phyloP scores from a whole-genome alignment of 805 yeast genomes.

The Starmerella vitae region DNA sequence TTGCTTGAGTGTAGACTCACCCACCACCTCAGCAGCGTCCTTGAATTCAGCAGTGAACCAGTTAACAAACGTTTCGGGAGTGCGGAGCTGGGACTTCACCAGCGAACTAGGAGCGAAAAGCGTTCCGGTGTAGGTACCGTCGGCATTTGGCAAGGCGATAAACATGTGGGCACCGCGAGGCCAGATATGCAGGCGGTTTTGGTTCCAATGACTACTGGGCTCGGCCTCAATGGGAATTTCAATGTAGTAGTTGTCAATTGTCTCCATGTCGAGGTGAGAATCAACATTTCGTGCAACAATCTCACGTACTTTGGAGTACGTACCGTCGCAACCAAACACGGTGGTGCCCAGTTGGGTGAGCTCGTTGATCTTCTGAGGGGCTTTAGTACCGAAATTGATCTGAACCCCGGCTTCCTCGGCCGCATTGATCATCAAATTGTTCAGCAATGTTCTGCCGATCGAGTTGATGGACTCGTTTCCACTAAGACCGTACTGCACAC shows the following conservation, averaged over 20 bases:
- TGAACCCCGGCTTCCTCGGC: slow-evolving; percentile 33
- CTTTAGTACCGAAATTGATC: slow-evolving; percentile 26
- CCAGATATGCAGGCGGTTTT: slow-evolving; percentile 80
- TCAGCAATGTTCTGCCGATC: slow-evolving; percentile 61
- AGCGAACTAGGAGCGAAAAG: slow-evolving; percentile 70
- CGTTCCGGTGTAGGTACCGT: slow-evolving; percentile 81
- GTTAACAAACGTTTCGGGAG: slow-evolving; percentile 31
- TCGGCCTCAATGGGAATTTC: slow-evolving; percentile 62
- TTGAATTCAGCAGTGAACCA: slow-evolving; percentile 55
- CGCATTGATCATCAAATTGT: slow-evolving; percentile 52
- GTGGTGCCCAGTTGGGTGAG: slow-evolving; percentile 24
- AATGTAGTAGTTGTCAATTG: slow-evolving; percentile 69
- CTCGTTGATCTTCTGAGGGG: not conserved
- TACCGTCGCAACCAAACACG: slow-evolving; percentile 76
- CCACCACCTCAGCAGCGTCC: slow-evolving; percentile 61
- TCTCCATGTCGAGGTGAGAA: slow-evolving; percentile 61
- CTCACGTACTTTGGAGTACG: slow-evolving; percentile 58
- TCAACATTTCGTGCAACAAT: slow-evolving; percentile 53
- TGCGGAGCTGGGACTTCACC: slow-evolving; percentile 34
- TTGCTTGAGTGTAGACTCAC: slow-evolving; percentile 37
- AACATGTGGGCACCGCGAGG: slow-evolving; percentile 78
- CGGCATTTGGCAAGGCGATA: slow-evolving; percentile 74
- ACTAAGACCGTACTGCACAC: slow-evolving; percentile 64
- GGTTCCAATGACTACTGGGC: slow-evolving; percentile 20
- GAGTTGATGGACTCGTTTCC: slow-evolving; percentile 71